These are phyloP conservation scores for Talaromyces thailandensis DNA, from an alignment of 495 filamentous ascomycete species.

Conservation along the genomic window DNA sequence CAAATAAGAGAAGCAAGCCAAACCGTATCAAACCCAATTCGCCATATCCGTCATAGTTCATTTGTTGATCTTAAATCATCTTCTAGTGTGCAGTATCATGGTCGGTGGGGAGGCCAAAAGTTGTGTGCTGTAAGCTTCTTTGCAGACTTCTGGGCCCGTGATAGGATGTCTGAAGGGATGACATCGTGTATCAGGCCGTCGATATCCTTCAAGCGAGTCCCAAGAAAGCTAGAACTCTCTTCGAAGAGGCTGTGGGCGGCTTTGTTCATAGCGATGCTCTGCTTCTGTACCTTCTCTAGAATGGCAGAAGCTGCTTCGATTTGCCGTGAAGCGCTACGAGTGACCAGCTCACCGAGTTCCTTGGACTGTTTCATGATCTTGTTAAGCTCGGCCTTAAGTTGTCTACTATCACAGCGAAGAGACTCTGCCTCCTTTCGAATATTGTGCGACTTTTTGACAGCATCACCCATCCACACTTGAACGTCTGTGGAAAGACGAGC, in stretches of 20 bases:
- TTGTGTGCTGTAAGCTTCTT: conserved; percentile 19
- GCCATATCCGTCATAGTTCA: conserved; percentile 4
- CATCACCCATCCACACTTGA: conserved; percentile 38
- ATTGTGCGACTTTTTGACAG: conserved; percentile 32
- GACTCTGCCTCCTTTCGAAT: conserved; percentile 23
- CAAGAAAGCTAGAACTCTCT: conserved; percentile 16
- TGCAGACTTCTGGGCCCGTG: conserved; percentile 30
- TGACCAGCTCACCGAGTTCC: conserved; percentile 26
- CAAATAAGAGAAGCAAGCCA: conserved; percentile 5
- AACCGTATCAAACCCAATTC: background rate
- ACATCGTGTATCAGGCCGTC: conserved; percentile 20
- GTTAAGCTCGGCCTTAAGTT: conserved; percentile 15
- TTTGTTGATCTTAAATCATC: background rate
- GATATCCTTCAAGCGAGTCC: conserved; percentile 10
- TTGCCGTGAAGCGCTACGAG: conserved; percentile 25
- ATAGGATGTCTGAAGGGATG: conserved; percentile 22
- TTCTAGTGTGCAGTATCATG: background rate
- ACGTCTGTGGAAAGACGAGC: conserved; percentile 41
- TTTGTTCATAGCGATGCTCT: conserved; percentile 13
- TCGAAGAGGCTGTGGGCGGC: conserved; percentile 22
- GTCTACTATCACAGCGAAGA: conserved; percentile 17
- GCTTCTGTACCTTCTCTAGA: conserved; percentile 19
- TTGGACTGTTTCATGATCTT: conserved; percentile 26
- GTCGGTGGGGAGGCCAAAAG: background rate
- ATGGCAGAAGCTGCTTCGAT: conserved; percentile 23